Percentiles rank a stretch among this genome's conserved stretches.
Evolutionary conservation across 2,329 filamentous ascomycete genomes (phyloP).

Genomic region (Cercospora brassicicola): DNA sequence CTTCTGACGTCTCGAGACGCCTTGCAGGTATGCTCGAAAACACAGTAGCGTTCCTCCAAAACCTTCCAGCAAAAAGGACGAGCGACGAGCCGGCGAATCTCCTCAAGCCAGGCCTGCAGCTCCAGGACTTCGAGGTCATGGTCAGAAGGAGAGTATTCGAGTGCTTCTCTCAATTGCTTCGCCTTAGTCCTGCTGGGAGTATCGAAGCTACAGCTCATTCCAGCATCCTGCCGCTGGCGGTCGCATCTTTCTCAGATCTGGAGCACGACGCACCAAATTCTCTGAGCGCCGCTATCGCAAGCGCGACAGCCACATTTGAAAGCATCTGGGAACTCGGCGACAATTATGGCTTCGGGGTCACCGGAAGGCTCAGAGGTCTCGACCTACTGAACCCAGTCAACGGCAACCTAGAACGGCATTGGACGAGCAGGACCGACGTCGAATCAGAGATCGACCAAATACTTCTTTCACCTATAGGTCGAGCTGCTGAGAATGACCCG

Average conservation of each 20-base stretch:
- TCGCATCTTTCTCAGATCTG: constrained; percentile 89
- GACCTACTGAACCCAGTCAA: constrained; percentile 65
- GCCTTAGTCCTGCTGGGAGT: constrained; percentile 79
- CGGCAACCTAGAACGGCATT: constrained; percentile 59
- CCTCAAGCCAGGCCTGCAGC: constrained; percentile 78
- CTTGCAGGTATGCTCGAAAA: constrained; percentile 94
- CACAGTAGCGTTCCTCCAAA: constrained; percentile 84
- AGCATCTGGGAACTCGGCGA: constrained; percentile 93
- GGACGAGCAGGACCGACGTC: constrained; percentile 52
- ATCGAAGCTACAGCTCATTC: constrained; percentile 86
- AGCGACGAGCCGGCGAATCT: constrained; percentile 84
- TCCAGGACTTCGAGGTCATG: constrained; percentile 90
- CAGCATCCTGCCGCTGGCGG: constrained; percentile 83
- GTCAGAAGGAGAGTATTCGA: constrained; percentile 89
- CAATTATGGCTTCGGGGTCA: constrained; percentile 92
- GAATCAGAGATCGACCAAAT: constrained; percentile 65
- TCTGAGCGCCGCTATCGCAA: constrained; percentile 86
- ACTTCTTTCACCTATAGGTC: constrained; percentile 65
- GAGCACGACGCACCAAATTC: constrained; percentile 84
- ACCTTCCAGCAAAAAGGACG: constrained; percentile 77
- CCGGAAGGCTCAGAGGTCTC: constrained; percentile 77
- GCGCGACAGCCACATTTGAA: constrained; percentile 84
- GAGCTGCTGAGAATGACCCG: constrained; percentile 86
- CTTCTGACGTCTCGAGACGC: constrained; percentile 88
- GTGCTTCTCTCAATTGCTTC: constrained; percentile 89